These are phyloP conservation scores for Globisporangium alternatum DNA, from an alignment of 352 stramenopile genomes.

Conservation along the genomic window DNA sequence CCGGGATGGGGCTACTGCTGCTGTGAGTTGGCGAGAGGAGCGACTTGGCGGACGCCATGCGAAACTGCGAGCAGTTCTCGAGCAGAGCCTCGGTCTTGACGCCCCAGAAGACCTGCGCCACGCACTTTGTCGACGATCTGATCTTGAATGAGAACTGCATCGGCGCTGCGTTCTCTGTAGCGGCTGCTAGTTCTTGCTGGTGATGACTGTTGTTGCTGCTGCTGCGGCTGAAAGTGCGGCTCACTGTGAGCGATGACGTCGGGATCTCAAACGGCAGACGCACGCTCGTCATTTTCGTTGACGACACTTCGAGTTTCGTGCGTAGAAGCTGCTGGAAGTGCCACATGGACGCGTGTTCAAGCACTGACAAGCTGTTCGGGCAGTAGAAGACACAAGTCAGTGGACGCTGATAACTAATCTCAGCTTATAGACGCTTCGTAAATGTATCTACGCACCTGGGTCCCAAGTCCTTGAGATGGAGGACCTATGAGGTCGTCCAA, in stretches of 20 bases:
- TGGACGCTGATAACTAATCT: neutral
- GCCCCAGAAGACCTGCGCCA: slow-evolving; percentile 35
- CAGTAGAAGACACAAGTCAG: neutral
- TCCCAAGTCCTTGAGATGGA: slow-evolving; percentile 30
- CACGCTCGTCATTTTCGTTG: slow-evolving; percentile 40
- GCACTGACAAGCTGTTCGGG: slow-evolving; percentile 34
- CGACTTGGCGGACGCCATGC: neutral
- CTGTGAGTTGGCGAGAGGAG: neutral
- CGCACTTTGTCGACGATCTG: slow-evolving; percentile 19
- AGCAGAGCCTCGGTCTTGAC: slow-evolving; percentile 30
- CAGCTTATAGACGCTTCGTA: neutral
- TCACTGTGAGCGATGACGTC: slow-evolving; percentile 28
- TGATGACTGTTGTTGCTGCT: neutral
- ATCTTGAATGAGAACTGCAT: slow-evolving; percentile 28
- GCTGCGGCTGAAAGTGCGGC: neutral
- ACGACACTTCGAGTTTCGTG: slow-evolving; percentile 32
- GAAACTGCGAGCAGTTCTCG: slow-evolving; percentile 10
- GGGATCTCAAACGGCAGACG: slow-evolving; percentile 44
- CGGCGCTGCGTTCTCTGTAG: neutral
- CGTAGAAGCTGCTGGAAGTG: slow-evolving; percentile 63
- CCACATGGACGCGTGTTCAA: slow-evolving; percentile 56
- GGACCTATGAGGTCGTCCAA: slow-evolving; percentile 11
- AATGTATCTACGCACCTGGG: slow-evolving; percentile 18
- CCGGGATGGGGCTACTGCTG: slow-evolving; percentile 2
- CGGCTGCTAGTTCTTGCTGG: slow-evolving; percentile 7